Evolutionary conservation across 371 early-diverging fungal species (phyloP).

Genomic region (Nematocida sp.): DNA sequence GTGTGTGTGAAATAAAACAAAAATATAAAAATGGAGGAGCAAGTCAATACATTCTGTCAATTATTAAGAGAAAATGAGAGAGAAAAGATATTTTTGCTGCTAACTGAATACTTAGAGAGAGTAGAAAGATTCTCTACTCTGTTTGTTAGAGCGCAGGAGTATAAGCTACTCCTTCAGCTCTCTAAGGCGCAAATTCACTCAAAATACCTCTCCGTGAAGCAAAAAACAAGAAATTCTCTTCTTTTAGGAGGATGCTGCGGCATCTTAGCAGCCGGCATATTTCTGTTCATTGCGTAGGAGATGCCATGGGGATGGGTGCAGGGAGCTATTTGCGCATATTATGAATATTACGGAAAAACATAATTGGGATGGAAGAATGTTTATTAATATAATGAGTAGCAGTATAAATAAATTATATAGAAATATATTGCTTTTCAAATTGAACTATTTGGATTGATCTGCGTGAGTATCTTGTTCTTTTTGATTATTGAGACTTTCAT

Average conservation of each 20-base stretch:
- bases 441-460: too few relatives aligned
- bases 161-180: conserved; percentile 23
- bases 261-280: too few relatives aligned
- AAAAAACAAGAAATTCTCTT: too few relatives aligned
- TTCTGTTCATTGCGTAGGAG: background rate
- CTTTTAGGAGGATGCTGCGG: too few relatives aligned
- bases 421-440: too few relatives aligned
- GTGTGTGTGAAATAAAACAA: background rate
- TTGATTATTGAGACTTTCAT: conserved; percentile 41
- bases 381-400: too few relatives aligned
- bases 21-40: conserved; percentile 5
- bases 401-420: too few relatives aligned
- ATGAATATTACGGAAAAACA: too few relatives aligned
- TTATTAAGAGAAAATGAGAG: conserved; percentile 3
- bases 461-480: too few relatives aligned
- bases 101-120: conserved; percentile 9
- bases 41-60: conserved; percentile 11
- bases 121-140: conserved; percentile 17
- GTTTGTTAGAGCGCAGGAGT: conserved; percentile 19
- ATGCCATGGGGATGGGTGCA: background rate
- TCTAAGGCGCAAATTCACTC: conserved; percentile 6
- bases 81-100: conserved; percentile 11
- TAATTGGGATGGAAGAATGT: too few relatives aligned
- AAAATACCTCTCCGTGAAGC: too few relatives aligned
- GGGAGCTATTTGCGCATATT: background rate